A percentile compares a stretch with the other conserved stretches of the same genome.
These are phyloP conservation scores for Aspergillus olivimuriae DNA, from an alignment of 495 filamentous ascomycete species.

Conservation along the genomic window DNA sequence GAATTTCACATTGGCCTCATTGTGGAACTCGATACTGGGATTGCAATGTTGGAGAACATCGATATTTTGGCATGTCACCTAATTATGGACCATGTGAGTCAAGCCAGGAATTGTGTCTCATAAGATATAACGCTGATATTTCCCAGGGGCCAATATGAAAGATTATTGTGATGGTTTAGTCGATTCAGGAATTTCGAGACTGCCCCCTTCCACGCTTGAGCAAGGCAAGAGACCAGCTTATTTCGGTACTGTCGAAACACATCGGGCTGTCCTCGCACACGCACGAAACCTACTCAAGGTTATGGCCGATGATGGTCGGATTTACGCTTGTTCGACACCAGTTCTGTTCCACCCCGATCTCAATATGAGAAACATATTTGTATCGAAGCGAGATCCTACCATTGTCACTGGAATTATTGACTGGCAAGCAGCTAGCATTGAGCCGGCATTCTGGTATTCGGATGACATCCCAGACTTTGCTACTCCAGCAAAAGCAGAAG, in stretches of 20 bases:
- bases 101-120: neutral
- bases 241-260: constrained; percentile 20
- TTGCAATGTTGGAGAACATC: constrained; percentile 20
- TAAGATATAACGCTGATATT: constrained; percentile 6
- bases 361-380: constrained; percentile 38
- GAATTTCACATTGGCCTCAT: constrained; percentile 35
- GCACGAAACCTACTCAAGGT: constrained; percentile 18
- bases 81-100: constrained; percentile 37
- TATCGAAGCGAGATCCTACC: constrained; percentile 34
- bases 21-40: constrained; percentile 34
- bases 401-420: constrained; percentile 34
- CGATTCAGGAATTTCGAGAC: constrained; percentile 29
- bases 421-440: constrained; percentile 35
- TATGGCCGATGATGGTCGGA: constrained; percentile 17
- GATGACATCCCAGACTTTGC: constrained; percentile 33
- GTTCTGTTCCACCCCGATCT: constrained; percentile 35
- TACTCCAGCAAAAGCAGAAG: neutral
- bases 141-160: constrained; percentile 23
- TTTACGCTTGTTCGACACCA: constrained; percentile 20
- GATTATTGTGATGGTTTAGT: constrained; percentile 31
- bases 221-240: constrained; percentile 15
- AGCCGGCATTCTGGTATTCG: constrained; percentile 34
- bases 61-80: constrained; percentile 15
- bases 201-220: constrained; percentile 16
- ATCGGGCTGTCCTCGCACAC: constrained; percentile 20